Evolutionary conservation across 208 protist genomes (phyloP), one percentile per base, ranked within the genome.

Genomic region (Trypanosoma melophagium): DNA sequence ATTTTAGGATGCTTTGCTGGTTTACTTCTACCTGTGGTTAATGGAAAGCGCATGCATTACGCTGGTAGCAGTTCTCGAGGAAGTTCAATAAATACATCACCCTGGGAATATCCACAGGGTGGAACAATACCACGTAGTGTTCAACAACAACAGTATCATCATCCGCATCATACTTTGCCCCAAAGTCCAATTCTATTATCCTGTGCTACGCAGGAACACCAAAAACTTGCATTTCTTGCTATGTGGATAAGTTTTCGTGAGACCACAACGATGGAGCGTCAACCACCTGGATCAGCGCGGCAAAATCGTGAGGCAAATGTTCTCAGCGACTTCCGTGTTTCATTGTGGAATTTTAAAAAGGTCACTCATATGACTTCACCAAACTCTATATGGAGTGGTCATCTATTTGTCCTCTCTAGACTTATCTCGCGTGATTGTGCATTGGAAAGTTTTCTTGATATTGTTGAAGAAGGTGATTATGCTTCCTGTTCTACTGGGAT

Each of bases 371-470:
- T 53, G 21, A 63, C 76, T 31, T 63, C 85, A 3, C 28, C 71
- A 58, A 25, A 54, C 40, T 64, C 69, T 75, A 21, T 81, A 17
- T 89, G 80, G 77, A 89, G 82, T 16, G 84, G 77, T 9, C 81
- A 89, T 71, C 47, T 93, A 25, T 84, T 86, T 68, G 66, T 85
- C 68, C 66, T 90, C 25, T 78, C 75, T 49, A 73, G 80, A 56
- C 79, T 93, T 10, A 45, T 87, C 50, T 83, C 80, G 0, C 60
- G 47, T 3, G 81, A 87, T 38, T 90, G 84, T 66, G 40, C 68
- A 7, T 9, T 89, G 58, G 84, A 93, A 71, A 71, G 83, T 59
- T 93, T 90, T 71, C 60, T 90, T 21, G 82, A 89, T 72, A 74
- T 87, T 40, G 63, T 82, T 17, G 79, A 80, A 38, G 80, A 77